Percentiles rank a stretch among this genome's conserved stretches.
Conservation (phyloP, 352 stramenopile species). For the Phytophthora cactorum region DNA sequence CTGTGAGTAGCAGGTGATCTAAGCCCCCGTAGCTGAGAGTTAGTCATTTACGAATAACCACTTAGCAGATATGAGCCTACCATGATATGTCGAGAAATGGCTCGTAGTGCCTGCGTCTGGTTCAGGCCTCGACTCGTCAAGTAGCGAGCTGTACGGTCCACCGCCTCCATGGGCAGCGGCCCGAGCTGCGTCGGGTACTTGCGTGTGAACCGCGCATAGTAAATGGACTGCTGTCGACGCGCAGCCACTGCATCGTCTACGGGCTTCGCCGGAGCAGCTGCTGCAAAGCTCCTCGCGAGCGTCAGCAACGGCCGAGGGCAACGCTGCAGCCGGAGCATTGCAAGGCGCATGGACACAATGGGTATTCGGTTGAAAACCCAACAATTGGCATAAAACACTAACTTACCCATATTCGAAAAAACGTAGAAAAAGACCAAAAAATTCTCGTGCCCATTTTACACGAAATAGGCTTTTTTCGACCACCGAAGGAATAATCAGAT, state of each 20-base stretch:
- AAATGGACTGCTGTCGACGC: slow-evolving; percentile 22
- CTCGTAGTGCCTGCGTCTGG: slow-evolving; percentile 36
- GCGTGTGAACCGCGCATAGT: slow-evolving; percentile 47
- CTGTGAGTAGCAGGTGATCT: slow-evolving; percentile 40
- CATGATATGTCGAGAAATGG: slow-evolving; percentile 43
- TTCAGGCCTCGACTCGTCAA: slow-evolving; percentile 39
- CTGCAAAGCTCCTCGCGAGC: slow-evolving; percentile 12
- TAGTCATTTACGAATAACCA: not conserved
- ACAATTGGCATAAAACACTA: too few species aligned
- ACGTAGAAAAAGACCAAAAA: too few species aligned
- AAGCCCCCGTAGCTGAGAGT: not conserved
- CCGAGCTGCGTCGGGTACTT: slow-evolving; percentile 32
- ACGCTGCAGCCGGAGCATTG: not conserved
- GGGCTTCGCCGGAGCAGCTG: slow-evolving; percentile 3
- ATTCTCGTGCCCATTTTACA: too few species aligned
- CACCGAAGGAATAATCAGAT: too few species aligned
- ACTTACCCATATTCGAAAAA: too few species aligned
- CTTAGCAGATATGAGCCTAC: slow-evolving; percentile 14
- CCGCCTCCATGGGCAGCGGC: slow-evolving; percentile 14
- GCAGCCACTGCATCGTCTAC: not conserved
- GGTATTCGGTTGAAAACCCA: not conserved
- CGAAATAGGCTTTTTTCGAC: too few species aligned
- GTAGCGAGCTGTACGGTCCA: slow-evolving; percentile 41
- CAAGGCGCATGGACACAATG: not conserved
- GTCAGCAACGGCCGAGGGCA: not conserved